Evolutionary conservation across 2,329 filamentous ascomycete species (phyloP), one percentile per base, ranked within the genome.

Genomic region (Fusarium sp.): DNA sequence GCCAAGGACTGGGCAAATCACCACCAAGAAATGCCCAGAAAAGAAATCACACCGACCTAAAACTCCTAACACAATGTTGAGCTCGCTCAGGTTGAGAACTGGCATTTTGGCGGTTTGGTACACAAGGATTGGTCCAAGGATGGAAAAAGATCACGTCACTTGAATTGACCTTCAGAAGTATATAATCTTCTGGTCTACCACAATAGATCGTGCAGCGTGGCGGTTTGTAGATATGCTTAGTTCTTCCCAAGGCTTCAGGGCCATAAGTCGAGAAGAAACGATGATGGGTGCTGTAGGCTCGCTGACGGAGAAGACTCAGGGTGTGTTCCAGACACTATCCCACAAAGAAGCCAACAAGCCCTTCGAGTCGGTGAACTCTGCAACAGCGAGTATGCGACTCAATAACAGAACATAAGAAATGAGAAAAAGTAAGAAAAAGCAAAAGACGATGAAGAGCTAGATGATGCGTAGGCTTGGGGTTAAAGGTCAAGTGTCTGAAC

Each of bases 51-150:
- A 29, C 80, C 62, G 72, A 84, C 83, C 83, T 49, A 85, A 70
- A 6, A 85, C 75, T 11, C 79, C 76, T 33, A 84, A 75, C 41
- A 86, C 83, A n/a, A 86, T 79, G 69, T 87, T 87, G 58, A 87
- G 80, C 68, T 86, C 84, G 47, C 82, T 85, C 15, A 85, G 71
- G 44, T 84, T 82, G 48, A 86, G 80, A 7, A 49, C 35, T 18
- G 69, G 69, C 69, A 71, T 71, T 18, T 37, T 66, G 38, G 18
- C 21, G 42, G 28, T 5, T 57, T 33, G 15, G 12, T 12, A 29
- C 21, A 12, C 28, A 44, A 38, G 23, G 61, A 33, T 61, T 3
- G 39, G 11, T 26, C 26, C n/a, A 47, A 26, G 13, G 26, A 11
- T 31, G 33, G 3, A 9, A 24, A 24, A 13, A 43, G 13, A 31